These are phyloP conservation scores for Obelidium mucronatum DNA, from an alignment of 192 early-diverging fungal species.

Conservation along the genomic window DNA sequence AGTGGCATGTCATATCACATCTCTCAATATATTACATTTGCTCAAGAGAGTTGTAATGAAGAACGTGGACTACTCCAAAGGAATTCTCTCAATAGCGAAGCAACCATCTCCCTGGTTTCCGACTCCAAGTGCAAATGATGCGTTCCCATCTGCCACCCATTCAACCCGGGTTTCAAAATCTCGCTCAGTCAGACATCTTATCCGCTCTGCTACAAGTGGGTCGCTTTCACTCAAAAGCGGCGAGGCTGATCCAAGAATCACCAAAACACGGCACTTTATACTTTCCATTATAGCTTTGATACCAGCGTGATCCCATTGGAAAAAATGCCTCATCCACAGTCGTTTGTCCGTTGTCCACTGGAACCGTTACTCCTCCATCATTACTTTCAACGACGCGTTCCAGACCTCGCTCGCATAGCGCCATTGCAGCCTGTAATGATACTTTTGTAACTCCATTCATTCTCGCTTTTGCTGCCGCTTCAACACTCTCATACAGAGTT, in stretches of 20 bases:
- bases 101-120: constrained; percentile 20
- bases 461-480: constrained; percentile 44
- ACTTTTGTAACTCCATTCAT: constrained; percentile 45
- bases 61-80: background rate
- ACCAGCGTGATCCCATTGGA: constrained; percentile 40
- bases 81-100: background rate
- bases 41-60: no score
- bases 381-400: background rate
- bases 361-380: constrained; percentile 10
- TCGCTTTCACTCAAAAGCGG: constrained; percentile 21
- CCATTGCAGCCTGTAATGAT: constrained; percentile 40
- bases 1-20: no score
- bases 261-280: constrained; percentile 30
- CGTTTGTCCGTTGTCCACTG: constrained; percentile 47
- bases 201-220: constrained; percentile 17
- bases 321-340: constrained; percentile 43
- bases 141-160: constrained; percentile 24
- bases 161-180: constrained; percentile 6
- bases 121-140: constrained; percentile 54
- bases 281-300: constrained; percentile 22
- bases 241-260: constrained; percentile 32
- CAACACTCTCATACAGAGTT: constrained; percentile 38
- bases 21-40: no score
- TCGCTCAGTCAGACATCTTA: constrained; percentile 20
- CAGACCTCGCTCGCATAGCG: constrained; percentile 46